Evolutionary conservation across 192 early-diverging fungal species (phyloP).

Genomic region (Backusella westeae): DNA sequence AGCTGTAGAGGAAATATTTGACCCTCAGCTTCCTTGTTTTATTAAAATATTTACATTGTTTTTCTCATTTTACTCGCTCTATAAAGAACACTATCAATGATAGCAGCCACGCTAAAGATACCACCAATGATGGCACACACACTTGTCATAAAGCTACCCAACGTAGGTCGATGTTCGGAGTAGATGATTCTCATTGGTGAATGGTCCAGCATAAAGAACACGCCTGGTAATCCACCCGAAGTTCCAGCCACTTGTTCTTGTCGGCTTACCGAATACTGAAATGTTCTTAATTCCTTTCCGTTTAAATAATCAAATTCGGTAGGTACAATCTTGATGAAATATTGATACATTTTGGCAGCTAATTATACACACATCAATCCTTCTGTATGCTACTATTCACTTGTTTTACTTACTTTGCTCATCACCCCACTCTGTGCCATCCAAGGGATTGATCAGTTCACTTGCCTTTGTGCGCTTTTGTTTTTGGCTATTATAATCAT

Average conservation of each 20-base stretch:
- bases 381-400: too few species aligned
- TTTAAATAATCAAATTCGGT: constrained; percentile 79
- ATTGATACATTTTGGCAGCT: constrained; percentile 70
- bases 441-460: constrained; percentile 60
- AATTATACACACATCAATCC: neutral
- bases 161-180: constrained; percentile 73
- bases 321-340: constrained; percentile 91
- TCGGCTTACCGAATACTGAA: constrained; percentile 94
- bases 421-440: constrained; percentile 54
- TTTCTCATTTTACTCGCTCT: constrained; percentile 47
- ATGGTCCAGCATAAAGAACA: constrained; percentile 93
- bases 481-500: constrained; percentile 11
- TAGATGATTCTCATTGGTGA: constrained; percentile 93
- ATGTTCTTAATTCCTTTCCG: constrained; percentile 66
- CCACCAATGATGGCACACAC: constrained; percentile 93
- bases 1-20: neutral
- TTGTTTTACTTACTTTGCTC: constrained; percentile 29
- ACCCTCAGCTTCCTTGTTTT: neutral
- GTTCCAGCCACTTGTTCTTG: constrained; percentile 61
- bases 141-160: constrained; percentile 82
- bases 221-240: constrained; percentile 28
- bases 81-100: constrained; percentile 83
- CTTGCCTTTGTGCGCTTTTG: constrained; percentile 4
- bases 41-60: neutral
- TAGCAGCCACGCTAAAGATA: constrained; percentile 87